These are phyloP conservation scores for Pestalotiopsis sp. DNA, from an alignment of 2,329 filamentous ascomycete species.

Conservation along the genomic window DNA sequence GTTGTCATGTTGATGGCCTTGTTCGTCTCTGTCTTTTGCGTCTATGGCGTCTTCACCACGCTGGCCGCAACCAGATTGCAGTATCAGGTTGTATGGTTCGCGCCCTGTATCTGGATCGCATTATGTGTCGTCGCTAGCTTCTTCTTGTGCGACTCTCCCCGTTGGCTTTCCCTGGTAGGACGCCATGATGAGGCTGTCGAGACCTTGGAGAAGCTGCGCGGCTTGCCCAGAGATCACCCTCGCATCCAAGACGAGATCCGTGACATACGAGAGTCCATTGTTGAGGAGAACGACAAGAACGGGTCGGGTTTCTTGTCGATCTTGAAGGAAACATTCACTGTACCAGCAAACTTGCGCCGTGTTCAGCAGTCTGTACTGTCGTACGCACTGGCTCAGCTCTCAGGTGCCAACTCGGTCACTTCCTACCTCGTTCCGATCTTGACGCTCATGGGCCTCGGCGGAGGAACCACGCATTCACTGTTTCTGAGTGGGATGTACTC, in stretches of 20 bases:
- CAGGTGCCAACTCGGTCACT: conserved; percentile 46
- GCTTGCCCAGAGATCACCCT: conserved; percentile 31
- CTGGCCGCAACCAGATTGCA: neutral
- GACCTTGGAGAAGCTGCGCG: conserved; percentile 31
- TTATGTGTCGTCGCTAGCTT: conserved; percentile 2
- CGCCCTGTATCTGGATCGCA: neutral
- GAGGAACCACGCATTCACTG: conserved; percentile 33
- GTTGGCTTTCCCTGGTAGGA: conserved; percentile 54
- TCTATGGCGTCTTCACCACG: conserved; percentile 1
- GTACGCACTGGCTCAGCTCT: conserved; percentile 44
- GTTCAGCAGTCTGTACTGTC: conserved; percentile 39
- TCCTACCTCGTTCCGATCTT: conserved; percentile 46
- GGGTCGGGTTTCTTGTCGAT: conserved; percentile 17
- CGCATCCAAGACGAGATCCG: conserved; percentile 28
- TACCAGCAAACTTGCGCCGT: conserved; percentile 40
- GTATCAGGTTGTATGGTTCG: conserved; percentile 17
- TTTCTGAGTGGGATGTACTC: conserved; percentile 39
- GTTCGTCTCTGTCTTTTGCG: conserved; percentile 3
- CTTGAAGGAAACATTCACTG: conserved; percentile 37
- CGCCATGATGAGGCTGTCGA: conserved; percentile 41
- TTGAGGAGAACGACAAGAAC: neutral
- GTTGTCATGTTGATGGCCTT: conserved; percentile 6
- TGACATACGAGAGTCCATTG: conserved; percentile 13
- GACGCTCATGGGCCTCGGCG: conserved; percentile 34
- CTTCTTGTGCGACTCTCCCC: conserved; percentile 34